These are phyloP conservation scores for Borealophlyctis nickersoniae DNA, from an alignment of 192 early-diverging fungal genomes.

Conservation along the genomic window DNA sequence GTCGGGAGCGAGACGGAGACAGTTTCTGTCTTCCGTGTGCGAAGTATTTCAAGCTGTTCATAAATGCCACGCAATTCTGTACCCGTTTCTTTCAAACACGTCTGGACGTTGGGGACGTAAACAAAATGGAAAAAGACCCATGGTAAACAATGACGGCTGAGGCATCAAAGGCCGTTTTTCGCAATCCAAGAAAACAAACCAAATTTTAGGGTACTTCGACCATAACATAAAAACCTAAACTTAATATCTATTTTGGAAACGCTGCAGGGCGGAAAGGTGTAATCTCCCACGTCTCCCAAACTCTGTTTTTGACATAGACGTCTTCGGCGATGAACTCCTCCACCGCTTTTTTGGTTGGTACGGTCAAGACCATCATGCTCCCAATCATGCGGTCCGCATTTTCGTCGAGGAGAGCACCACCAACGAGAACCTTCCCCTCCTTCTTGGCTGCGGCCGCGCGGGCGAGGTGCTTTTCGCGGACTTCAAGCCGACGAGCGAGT, in stretches of 20 bases:
- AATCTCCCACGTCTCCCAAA: constrained; percentile 34
- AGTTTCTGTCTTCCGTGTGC: too few relatives aligned
- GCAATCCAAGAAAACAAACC: too few relatives aligned
- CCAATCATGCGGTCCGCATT: constrained; percentile 28
- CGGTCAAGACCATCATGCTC: constrained; percentile 34
- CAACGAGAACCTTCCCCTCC: constrained; percentile 21
- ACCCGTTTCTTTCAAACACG: too few relatives aligned
- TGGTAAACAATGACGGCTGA: too few relatives aligned
- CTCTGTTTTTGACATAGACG: constrained; percentile 31
- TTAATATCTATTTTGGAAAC: constrained; percentile 22
- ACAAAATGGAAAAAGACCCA: too few relatives aligned
- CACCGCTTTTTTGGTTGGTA: constrained; percentile 30
- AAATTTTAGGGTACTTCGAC: too few relatives aligned
- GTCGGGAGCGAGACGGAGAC: too few relatives aligned
- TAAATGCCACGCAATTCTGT: too few relatives aligned
- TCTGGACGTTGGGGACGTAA: too few relatives aligned
- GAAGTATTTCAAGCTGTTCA: too few relatives aligned
- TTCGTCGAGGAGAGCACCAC: constrained; percentile 29
- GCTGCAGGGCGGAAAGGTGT: constrained; percentile 27
- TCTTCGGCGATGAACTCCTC: constrained; percentile 21
- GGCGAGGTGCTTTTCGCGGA: constrained; percentile 24
- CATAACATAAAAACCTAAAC: too few relatives aligned
- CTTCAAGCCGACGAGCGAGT: constrained; percentile 15
- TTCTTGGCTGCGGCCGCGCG: constrained; percentile 8
- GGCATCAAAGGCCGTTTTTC: too few relatives aligned